Percentiles rank a stretch among this genome's conserved stretches.
Evolutionary conservation across 2,329 filamentous ascomycete genomes (phyloP).

Genomic region (Epichloe elymi): DNA sequence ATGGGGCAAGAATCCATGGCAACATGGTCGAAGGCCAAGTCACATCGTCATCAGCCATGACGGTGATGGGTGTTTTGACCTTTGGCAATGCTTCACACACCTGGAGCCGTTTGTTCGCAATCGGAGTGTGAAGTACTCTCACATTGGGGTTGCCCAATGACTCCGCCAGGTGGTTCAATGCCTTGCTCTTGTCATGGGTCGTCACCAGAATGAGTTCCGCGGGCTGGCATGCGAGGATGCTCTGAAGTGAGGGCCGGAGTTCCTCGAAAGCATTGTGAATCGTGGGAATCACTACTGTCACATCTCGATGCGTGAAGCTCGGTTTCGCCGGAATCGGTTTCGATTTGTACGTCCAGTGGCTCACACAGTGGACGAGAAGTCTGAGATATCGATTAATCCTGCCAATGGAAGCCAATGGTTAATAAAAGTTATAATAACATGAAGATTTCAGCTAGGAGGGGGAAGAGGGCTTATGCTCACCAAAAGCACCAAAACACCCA

Average conservation of each 20-base stretch:
- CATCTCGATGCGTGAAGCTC: conserved; percentile 67
- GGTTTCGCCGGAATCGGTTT: conserved; percentile 72
- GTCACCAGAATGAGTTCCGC: conserved; percentile 74
- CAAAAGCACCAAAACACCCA: conserved; percentile 30
- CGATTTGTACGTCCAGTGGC: conserved; percentile 78
- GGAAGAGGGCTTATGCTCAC: conserved; percentile 23
- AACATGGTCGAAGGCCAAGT: conserved; percentile 79
- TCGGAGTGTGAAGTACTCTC: conserved; percentile 60
- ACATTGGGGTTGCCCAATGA: conserved; percentile 49
- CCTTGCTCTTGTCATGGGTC: conserved; percentile 63
- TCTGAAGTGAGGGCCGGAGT: conserved; percentile 66
- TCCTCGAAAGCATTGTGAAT: conserved; percentile 81
- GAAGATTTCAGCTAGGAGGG: neutral
- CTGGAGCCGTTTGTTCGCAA: conserved; percentile 91
- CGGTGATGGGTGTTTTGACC: conserved; percentile 69
- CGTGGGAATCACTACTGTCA: conserved; percentile 87
- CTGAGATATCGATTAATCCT: conserved; percentile 84
- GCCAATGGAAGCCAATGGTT: neutral
- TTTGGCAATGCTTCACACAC: conserved; percentile 83
- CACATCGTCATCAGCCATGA: conserved; percentile 94
- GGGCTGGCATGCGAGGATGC: conserved; percentile 58
- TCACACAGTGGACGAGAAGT: conserved; percentile 70
- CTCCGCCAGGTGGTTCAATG: conserved; percentile 52
- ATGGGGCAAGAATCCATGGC: conserved; percentile 85
- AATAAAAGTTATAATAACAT: neutral